Base-by-base conservation (phyloP, 2,329 filamentous ascomycete genomes). In the Nigrospora sphaerica region DNA sequence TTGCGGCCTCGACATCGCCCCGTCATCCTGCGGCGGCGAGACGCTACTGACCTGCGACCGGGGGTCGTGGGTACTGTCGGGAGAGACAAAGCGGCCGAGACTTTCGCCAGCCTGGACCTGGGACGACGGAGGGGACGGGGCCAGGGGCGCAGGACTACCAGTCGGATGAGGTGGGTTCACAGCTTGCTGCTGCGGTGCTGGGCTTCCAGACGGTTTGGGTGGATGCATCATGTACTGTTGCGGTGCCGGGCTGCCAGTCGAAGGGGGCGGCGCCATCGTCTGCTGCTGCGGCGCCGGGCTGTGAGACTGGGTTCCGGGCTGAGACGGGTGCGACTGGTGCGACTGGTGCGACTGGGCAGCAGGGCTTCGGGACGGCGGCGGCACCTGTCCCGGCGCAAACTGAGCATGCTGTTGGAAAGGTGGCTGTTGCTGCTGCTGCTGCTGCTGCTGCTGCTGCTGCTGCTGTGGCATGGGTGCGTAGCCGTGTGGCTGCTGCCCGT, bases 361-460 rank as follows among this genome's bases (percentile, higher is more conserved):
- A 28, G 23, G 23, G 23, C 23, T 28, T 10, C 7, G 4, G 23
- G 23, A 28, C 17, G 6, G 35, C 35, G 14, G 31, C 14, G 4
- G 41, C 12, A n/a, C 32, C n/a, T 34, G 41, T 32, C n/a, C 16
- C 19, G 17, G 32, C 4, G 11, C 3, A 32, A 6, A 11, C 23
- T n/a, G 41, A 23, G 41, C 32, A 34, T 44, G 32, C 7, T 37
- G 34, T 32, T 44, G 45, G 12, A n/a, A 17, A n/a, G n/a, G 37
- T 19, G 23, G 39, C 19, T 42, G 40, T 18, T 43, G 43, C 9
- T 39, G 42, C 13, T 45, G 43, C 4, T 42, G 35, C 12, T 40
- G 36, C 19, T 54, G 56, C 42, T 53, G 53, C 38, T 54, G 57
- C 31, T 44, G 42, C 12, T 35, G 35, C 13, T 44, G 42, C 33